phyloP scores from a whole-genome alignment of 192 early-diverging fungal species.

The Backusella tuberculispora region DNA sequence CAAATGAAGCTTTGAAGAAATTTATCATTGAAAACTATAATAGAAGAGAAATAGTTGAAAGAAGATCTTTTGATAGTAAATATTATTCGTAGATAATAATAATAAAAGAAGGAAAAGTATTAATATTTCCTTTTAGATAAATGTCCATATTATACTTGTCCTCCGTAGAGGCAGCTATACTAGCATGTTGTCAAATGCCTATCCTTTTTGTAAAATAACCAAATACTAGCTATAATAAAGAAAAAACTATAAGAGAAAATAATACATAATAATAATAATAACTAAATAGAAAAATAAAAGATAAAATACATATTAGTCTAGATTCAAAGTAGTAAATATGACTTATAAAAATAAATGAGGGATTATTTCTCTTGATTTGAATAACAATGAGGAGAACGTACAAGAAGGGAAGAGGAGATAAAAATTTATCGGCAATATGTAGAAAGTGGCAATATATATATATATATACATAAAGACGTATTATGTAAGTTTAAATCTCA shows the following conservation, averaged over 20 bases:
- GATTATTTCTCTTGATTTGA: background rate
- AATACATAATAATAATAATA: background rate
- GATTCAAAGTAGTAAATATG: background rate
- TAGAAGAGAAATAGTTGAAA: background rate
- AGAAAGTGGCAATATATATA: background rate
- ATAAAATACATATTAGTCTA: background rate
- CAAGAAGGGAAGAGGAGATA: background rate
- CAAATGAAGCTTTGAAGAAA: background rate
- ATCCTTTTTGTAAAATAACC: slow-evolving; percentile 2
- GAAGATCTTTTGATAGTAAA: background rate
- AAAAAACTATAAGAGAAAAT: too few species aligned
- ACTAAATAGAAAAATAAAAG: background rate
- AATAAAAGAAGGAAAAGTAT: background rate
- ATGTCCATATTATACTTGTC: background rate
- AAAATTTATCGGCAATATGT: background rate
- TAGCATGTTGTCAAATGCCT: background rate
- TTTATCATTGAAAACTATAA: background rate
- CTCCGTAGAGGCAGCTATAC: background rate
- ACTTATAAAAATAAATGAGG: background rate
- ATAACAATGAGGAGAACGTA: background rate
- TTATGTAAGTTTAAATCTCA: too few species aligned
- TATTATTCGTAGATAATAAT: background rate
- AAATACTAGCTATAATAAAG: background rate
- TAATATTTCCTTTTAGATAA: background rate
- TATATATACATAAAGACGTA: too few species aligned